A percentile compares a stretch with the other conserved stretches of the same genome.
These are phyloP conservation scores for Lactarius sp. DNA, from an alignment of 768 basidiomycete species.

Conservation along the genomic window DNA sequence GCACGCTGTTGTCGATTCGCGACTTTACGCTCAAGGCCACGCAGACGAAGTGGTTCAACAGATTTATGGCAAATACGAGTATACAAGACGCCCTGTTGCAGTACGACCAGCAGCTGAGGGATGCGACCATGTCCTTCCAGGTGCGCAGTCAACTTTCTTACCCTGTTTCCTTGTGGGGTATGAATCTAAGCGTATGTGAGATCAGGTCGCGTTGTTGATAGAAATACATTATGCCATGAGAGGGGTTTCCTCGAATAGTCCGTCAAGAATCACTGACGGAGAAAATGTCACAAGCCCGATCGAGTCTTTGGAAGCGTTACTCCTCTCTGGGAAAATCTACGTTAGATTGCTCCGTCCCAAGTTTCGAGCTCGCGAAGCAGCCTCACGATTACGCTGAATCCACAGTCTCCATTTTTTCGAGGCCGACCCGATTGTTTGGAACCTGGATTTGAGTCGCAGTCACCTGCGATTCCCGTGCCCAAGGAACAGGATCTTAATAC, in stretches of 20 bases:
- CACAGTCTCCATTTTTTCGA: conserved; percentile 4
- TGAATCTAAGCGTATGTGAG: not conserved
- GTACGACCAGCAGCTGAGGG: conserved; percentile 20
- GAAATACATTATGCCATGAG: conserved; percentile 26
- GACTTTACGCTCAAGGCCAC: conserved; percentile 25
- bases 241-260: not conserved
- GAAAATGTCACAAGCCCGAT: conserved; percentile 7
- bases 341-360: not conserved
- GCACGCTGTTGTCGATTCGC: conserved; percentile 24
- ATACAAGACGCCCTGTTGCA: conserved; percentile 20
- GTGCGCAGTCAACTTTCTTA: not conserved
- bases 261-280: not conserved
- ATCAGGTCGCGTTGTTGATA: conserved; percentile 25
- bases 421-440: not conserved
- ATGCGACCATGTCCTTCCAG: conserved; percentile 26
- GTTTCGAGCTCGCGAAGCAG: not conserved
- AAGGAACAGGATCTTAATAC: no score
- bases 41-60: conserved; percentile 25
- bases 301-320: not conserved
- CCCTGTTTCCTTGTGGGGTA: not conserved
- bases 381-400: not conserved
- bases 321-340: not conserved
- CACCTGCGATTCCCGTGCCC: not conserved
- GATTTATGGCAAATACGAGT: conserved; percentile 20
- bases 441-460: no score